Percentiles rank a stretch among this genome's conserved stretches.
Conservation (phyloP, 73 alveolate species). For the Paramecium biaurelia region DNA sequence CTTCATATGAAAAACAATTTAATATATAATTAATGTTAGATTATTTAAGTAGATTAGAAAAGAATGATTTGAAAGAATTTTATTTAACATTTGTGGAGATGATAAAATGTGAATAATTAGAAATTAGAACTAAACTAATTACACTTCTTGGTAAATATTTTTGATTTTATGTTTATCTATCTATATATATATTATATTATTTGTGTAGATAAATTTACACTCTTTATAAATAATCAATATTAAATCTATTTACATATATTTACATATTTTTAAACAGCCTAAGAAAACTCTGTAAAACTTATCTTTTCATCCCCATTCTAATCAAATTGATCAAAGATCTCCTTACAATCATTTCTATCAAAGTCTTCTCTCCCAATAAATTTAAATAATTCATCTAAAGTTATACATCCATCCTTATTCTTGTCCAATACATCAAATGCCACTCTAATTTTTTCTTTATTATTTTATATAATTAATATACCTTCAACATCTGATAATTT, state of each 20-base stretch:
- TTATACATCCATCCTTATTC: slow-evolving; percentile 35
- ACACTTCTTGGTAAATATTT: background rate
- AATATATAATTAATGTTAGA: background rate
- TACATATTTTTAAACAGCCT: background rate
- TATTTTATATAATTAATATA: background rate
- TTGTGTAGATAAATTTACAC: background rate
- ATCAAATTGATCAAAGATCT: slow-evolving; percentile 13
- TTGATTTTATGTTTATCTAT: background rate
- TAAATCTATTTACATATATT: background rate
- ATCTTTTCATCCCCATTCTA: background rate
- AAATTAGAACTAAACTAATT: background rate
- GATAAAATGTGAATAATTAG: slow-evolving; percentile 3
- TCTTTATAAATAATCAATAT: background rate
- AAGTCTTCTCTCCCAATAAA: background rate
- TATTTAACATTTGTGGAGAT: slow-evolving; percentile 5
- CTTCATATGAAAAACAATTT: background rate
- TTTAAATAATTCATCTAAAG: slow-evolving; percentile 39
- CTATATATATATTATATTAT: background rate
- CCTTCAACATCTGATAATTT: slow-evolving; percentile 28
- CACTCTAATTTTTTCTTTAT: background rate
- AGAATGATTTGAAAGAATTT: background rate
- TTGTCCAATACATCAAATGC: slow-evolving; percentile 38
- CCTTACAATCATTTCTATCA: slow-evolving; percentile 14
- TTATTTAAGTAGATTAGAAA: background rate
- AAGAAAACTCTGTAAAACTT: background rate